These are phyloP conservation scores for Fusarium temperatum DNA, from an alignment of 2,329 filamentous ascomycete genomes.

Conservation along the genomic window DNA sequence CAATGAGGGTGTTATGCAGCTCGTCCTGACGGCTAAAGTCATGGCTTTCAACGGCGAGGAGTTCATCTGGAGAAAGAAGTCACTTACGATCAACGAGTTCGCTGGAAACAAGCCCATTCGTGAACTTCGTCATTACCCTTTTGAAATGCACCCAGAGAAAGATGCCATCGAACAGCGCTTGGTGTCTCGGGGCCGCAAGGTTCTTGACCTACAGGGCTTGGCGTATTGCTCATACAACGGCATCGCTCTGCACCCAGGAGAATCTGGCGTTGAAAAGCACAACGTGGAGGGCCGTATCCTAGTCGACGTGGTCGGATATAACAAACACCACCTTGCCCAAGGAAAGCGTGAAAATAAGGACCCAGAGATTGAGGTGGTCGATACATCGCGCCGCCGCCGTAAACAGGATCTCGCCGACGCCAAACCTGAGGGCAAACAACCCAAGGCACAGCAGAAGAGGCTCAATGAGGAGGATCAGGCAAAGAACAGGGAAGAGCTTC, in stretches of 20 bases:
- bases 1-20: background rate
- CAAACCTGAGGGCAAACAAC: background rate
- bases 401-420: constrained; percentile 11
- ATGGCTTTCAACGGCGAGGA: constrained; percentile 52
- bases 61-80: constrained; percentile 52
- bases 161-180: constrained; percentile 44
- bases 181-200: constrained; percentile 49
- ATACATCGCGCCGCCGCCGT: constrained; percentile 1
- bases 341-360: constrained; percentile 50
- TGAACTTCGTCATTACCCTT: constrained; percentile 52
- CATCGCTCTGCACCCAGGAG: constrained; percentile 46
- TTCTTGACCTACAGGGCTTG: constrained; percentile 54
- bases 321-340: constrained; percentile 51
- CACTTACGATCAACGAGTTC: constrained; percentile 47
- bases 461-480: constrained; percentile 47
- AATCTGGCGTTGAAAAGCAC: constrained; percentile 39
- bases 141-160: constrained; percentile 46
- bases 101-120: constrained; percentile 52
- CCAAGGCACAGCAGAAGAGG: constrained; percentile 34
- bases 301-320: constrained; percentile 53
- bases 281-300: constrained; percentile 54
- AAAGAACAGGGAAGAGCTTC: constrained; percentile 52
- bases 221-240: constrained; percentile 54
- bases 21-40: constrained; percentile 46
- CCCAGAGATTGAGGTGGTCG: constrained; percentile 39